Percentiles rank a stretch among this genome's conserved stretches.
Conservation (phyloP, 345 rosid genomes). For the Alliaria petiolata region DNA sequence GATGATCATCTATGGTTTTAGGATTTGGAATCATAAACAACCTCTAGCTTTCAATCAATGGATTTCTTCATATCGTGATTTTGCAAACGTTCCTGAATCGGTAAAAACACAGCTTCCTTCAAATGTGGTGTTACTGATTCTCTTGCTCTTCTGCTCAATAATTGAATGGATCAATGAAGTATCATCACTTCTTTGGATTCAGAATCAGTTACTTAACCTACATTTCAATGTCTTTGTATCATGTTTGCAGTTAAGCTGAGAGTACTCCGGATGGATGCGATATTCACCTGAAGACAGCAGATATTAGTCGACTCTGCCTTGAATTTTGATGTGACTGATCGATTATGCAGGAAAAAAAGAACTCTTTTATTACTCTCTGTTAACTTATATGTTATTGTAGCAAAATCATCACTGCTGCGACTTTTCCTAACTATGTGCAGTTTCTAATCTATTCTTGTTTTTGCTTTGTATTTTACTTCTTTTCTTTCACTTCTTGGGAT, state of each 20-base stretch:
- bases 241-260: constrained; percentile 45
- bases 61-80: too few species aligned
- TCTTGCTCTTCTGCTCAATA: neutral
- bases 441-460: constrained; percentile 27
- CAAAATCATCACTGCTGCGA: constrained; percentile 35
- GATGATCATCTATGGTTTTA: constrained; percentile 2
- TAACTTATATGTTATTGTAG: constrained; percentile 39
- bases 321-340: constrained; percentile 36
- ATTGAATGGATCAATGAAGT: neutral
- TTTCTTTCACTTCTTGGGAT: neutral
- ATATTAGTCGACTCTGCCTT: constrained; percentile 32
- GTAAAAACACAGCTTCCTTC: neutral
- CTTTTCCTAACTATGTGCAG: constrained; percentile 47
- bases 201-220: neutral
- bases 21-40: constrained; percentile 5
- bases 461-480: neutral
- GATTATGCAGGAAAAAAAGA: constrained; percentile 25
- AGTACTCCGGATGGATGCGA: constrained; percentile 15
- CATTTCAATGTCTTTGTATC: neutral
- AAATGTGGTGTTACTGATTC: too few species aligned
- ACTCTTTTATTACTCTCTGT: constrained; percentile 18
- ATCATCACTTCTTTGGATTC: neutral
- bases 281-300: constrained; percentile 28
- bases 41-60: neutral
- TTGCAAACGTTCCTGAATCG: neutral